Evolutionary conservation across 202 grass and related monocot genomes (phyloP).

Genomic region (Setaria italica): DNA sequence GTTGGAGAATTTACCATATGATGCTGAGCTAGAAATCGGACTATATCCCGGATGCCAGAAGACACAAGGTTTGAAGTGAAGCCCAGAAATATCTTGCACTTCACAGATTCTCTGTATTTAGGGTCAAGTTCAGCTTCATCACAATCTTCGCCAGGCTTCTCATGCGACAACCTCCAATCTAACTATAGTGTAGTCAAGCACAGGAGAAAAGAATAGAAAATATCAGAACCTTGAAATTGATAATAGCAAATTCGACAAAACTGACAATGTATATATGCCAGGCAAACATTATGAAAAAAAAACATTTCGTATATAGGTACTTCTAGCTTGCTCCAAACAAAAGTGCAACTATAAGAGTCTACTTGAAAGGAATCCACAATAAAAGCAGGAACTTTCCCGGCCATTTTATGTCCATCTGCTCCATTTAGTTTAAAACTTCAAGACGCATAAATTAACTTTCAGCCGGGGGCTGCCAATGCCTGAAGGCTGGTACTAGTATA

Average conservation of each 20-base stretch:
- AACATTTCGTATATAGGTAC: neutral
- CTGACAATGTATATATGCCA: neutral
- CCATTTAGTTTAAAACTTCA: neutral
- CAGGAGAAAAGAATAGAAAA: constrained; percentile 14
- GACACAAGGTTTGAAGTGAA: constrained; percentile 99
- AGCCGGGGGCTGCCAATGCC: neutral
- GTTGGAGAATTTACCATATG: constrained; percentile 66
- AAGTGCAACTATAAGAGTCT: neutral
- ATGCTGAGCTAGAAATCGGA: constrained; percentile 87
- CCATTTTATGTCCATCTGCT: constrained; percentile 12
- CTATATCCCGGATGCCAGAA: constrained; percentile 83
- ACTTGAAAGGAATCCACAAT: neutral
- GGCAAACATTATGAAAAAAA: neutral
- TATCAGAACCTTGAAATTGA: constrained; percentile 11
- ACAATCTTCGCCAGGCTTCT: constrained; percentile 64
- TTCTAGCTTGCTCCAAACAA: neutral
- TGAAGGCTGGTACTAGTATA: neutral
- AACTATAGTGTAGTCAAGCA: constrained; percentile 57
- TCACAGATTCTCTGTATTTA: constrained; percentile 78
- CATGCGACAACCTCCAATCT: constrained; percentile 89
- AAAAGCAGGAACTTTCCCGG: neutral
- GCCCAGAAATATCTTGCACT: constrained; percentile 96
- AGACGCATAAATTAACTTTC: neutral
- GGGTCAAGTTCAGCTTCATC: constrained; percentile 74
- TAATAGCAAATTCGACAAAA: neutral